Evolutionary conservation across 352 stramenopile genomes (phyloP).

Genomic region (Phytophthora multivora): DNA sequence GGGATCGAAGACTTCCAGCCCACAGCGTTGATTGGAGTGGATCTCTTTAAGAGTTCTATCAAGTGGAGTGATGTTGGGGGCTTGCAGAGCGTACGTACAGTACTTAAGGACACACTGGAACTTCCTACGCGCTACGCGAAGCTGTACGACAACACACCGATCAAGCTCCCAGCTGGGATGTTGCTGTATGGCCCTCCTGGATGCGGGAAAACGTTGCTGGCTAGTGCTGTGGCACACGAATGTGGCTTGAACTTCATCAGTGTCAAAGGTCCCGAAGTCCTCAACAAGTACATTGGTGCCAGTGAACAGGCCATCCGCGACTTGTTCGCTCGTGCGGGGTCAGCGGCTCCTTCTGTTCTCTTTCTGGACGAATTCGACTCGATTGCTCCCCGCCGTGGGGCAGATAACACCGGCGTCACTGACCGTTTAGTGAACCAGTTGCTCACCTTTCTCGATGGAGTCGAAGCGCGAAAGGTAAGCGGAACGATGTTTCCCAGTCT

Average conservation of each 20-base stretch:
- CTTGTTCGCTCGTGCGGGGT: slow-evolving; percentile 78
- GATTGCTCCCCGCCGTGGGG: slow-evolving; percentile 93
- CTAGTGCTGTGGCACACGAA: slow-evolving; percentile 87
- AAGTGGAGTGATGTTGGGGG: slow-evolving; percentile 90
- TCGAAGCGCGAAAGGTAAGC: slow-evolving; percentile 88
- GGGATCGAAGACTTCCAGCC: slow-evolving; percentile 82
- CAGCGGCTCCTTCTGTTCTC: slow-evolving; percentile 77
- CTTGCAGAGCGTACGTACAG: slow-evolving; percentile 75
- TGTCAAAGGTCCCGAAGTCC: slow-evolving; percentile 89
- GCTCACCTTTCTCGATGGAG: slow-evolving; percentile 97
- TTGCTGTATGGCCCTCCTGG: slow-evolving; percentile 91
- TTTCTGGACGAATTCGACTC: slow-evolving; percentile 95
- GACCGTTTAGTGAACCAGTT: slow-evolving; percentile 98
- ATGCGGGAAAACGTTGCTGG: slow-evolving; percentile 90
- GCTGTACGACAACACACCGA: slow-evolving; percentile 81
- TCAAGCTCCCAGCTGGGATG: slow-evolving; percentile 86
- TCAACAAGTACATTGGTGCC: slow-evolving; percentile 92
- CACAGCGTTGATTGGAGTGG: slow-evolving; percentile 76
- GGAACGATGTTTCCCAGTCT: not conserved
- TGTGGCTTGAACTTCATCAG: slow-evolving; percentile 91
- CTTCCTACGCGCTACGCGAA: slow-evolving; percentile 81
- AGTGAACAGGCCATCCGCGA: slow-evolving; percentile 91
- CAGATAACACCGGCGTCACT: slow-evolving; percentile 95
- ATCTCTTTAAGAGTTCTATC: slow-evolving; percentile 86
- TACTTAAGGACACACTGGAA: slow-evolving; percentile 91